Evolutionary conservation across 208 protist species (phyloP), one percentile per base, ranked within the genome.

Genomic region (Endotrypanum monterogeii): DNA sequence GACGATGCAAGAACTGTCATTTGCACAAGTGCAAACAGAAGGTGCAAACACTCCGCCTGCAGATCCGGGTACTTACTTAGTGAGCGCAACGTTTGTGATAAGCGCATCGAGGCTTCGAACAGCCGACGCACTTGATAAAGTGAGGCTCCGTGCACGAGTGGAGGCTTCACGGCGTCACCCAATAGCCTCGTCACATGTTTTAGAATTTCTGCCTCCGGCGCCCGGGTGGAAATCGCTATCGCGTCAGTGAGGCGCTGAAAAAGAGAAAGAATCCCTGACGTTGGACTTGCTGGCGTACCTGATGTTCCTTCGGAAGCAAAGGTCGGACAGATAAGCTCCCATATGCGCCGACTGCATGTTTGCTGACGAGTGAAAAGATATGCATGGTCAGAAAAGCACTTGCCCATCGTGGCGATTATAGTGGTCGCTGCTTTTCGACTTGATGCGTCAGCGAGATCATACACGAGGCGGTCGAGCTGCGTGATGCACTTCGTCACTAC

Each of bases 11-110:
- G 35, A 8, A 18, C 32, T n/a, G 18, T 18, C 25, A 50, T n/a
- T 32, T 35, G 62, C 28, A 85, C 12, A 16, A 91, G 18, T 30
- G 41, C 73, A 35, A 35, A 37, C 62, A 91, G 25, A 25, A 88
- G 69, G 44, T 63, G 44, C 51, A 88, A 58, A 52, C 80, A 76
- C 63, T 83, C 84, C 32, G 78, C 41, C 52, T 85, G 86, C 50
- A 66, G 54, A 51, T 79, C 78, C 23, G 67, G 72, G 67, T 77
- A 67, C 65, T 68, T 77, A 39, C 74, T 72, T 14, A 85, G 18
- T 1, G 50, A 32, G 35, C 70, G 48, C 41, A 91, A 70, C 20
- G 58, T 63, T n/a, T 50, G 56, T 30, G 88, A 71, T 44, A 78
- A 39, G 4, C 30, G 52, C 67, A 69, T 78, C 23, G 60, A 71